Percentiles rank a stretch among this genome's conserved stretches.
Evolutionary conservation across 495 filamentous ascomycete genomes (phyloP).

Genomic region (Poronia punctata): DNA sequence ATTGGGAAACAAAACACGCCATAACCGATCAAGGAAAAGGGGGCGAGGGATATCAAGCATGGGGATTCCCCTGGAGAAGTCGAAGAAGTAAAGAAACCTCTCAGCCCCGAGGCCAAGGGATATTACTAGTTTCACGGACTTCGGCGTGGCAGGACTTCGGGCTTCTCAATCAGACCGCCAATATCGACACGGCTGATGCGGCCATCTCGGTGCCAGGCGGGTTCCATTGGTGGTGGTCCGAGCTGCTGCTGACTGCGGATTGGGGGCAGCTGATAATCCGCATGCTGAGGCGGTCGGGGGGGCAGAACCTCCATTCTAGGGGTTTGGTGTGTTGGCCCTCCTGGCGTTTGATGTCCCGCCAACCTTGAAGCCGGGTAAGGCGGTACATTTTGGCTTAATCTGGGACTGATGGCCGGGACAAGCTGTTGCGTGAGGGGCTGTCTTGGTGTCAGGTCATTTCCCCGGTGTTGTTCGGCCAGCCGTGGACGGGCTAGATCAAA

Average conservation of each 20-base stretch:
- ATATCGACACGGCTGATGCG: conserved; percentile 45
- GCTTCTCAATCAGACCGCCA: conserved; percentile 45
- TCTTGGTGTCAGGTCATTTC: conserved; percentile 22
- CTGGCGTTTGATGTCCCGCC: conserved; percentile 32
- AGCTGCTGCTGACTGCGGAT: conserved; percentile 39
- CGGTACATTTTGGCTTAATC: conserved; percentile 23
- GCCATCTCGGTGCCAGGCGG: conserved; percentile 35
- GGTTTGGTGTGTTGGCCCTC: conserved; percentile 33
- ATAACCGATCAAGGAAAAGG: not conserved
- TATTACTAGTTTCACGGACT: not conserved
- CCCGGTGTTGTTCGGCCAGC: conserved; percentile 29
- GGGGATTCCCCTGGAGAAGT: not conserved
- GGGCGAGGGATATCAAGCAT: conserved; percentile 8
- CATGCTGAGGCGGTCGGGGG: conserved; percentile 27
- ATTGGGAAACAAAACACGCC: conserved; percentile 16
- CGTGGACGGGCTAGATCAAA: conserved; percentile 35
- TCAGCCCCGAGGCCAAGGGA: not conserved
- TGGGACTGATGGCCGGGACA: conserved; percentile 19
- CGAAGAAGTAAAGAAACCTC: conserved; percentile 5
- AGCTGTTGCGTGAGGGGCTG: conserved; percentile 29
- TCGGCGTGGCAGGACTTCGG: conserved; percentile 21
- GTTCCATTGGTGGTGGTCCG: conserved; percentile 27
- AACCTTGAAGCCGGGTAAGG: conserved; percentile 32
- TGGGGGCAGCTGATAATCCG: conserved; percentile 45
- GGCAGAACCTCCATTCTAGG: conserved; percentile 39